Conservation (phyloP, 345 rosid genomes). For the Populus alba region DNA sequence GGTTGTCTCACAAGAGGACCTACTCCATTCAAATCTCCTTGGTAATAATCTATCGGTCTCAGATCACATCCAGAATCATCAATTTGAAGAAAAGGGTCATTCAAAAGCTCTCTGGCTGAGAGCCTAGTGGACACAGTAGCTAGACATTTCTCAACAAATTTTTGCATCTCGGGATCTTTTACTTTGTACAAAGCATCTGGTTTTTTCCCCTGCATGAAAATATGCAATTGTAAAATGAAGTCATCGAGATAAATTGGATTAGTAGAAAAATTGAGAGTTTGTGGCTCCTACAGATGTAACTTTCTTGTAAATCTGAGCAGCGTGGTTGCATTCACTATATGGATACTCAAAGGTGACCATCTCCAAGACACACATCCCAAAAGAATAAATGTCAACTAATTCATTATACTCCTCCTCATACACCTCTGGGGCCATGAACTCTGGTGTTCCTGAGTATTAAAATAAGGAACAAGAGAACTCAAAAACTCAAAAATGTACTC, state of each 20-base stretch:
- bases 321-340: constrained; percentile 84
- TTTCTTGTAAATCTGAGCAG: constrained; percentile 99
- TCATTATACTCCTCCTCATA: constrained; percentile 95
- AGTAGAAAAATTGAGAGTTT: constrained; percentile 3
- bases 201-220: constrained; percentile 68
- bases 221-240: constrained; percentile 2
- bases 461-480: background rate
- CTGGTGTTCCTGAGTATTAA: constrained; percentile 74
- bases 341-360: constrained; percentile 98
- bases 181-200: constrained; percentile 84
- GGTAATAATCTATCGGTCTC: constrained; percentile 39
- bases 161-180: constrained; percentile 64
- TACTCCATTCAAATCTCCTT: constrained; percentile 35
- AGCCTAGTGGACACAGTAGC: constrained; percentile 72
- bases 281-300: constrained; percentile 70
- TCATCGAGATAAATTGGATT: background rate
- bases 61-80: constrained; percentile 57
- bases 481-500: background rate
- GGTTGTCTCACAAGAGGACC: constrained; percentile 53
- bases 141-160: constrained; percentile 83
- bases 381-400: constrained; percentile 88
- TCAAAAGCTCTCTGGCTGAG: constrained; percentile 75
- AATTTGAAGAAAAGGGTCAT: constrained; percentile 69
- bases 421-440: constrained; percentile 99
- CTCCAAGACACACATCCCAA: constrained; percentile 97